Base-by-base conservation (phyloP, 2,329 filamentous ascomycete genomes). In the Ambrosiella xylebori region DNA sequence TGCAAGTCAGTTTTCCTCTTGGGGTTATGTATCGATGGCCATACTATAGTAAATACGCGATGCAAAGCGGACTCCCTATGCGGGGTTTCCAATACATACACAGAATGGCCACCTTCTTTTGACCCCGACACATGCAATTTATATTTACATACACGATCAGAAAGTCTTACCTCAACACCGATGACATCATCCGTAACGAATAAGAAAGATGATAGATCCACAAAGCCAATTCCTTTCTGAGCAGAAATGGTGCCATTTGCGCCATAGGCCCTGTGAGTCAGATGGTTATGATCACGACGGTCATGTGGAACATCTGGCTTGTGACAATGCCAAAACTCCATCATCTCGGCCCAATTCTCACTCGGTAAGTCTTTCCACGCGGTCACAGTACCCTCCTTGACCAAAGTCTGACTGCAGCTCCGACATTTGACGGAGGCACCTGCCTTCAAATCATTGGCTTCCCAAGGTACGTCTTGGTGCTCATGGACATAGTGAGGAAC, bases 291-390 rank as follows among this genome's bases (percentile, higher is more conserved):
- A n/a, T 77, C 71, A 19, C 76, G 65, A 37, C 74, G 66, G 47
- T 73, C 70, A 15, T 68, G 68, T 61, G 81, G 74, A 58, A 81
- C 74, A 61, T 82, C 76, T 44, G 94, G 93, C 70, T 97, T 97
- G 69, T 98, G 93, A 66, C 93, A 98, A 70, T 98, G 94, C 93
- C 93, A 98, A 64, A 98, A 95, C 69, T 98, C 94, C 93, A 98
- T 98, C 90, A 98, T 95, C 71, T 98, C 93, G 0, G 93, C 94
- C 93, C 93, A 98, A 66, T 95, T 91, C 65, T 95, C 89, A 66
- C 89, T 95, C 0, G 93, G 93, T 15, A 98, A 73, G 66, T 98
- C 89, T 70, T 91, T 95, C 91, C 93, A 98, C 41, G 71, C 69
- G 44, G 69, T 71, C 7, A 80, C 72, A 2, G 56, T 63, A 7